A percentile compares a stretch with the other conserved stretches of the same genome.
phyloP scores from a whole-genome alignment of 1,284 basidiomycete species.

The Xanthoconium separans region DNA sequence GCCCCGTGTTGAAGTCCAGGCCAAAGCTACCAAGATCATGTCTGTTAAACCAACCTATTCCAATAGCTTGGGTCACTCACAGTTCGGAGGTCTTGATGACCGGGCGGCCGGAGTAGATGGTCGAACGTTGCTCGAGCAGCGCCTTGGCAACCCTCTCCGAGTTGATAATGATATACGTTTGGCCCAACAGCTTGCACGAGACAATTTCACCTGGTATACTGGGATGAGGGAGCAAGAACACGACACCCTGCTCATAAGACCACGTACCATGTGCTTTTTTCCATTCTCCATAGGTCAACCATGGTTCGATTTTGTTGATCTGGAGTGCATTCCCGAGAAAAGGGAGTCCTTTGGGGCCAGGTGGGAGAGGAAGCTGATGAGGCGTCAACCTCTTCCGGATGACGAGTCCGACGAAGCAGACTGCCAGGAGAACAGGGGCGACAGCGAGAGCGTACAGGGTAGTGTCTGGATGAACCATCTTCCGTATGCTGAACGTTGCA shows the following conservation, averaged over 20 bases:
- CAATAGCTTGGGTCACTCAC: conserved; percentile 5
- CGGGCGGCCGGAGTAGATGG: conserved; percentile 21
- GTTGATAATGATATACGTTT: conserved; percentile 23
- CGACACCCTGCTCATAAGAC: neutral
- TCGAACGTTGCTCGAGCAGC: conserved; percentile 26
- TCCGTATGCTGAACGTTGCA: neutral
- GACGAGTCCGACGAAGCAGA: conserved; percentile 4
- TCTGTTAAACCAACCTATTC: neutral
- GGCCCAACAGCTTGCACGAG: conserved; percentile 19
- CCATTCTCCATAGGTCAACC: conserved; percentile 32
- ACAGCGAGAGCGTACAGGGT: neutral
- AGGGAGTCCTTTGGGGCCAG: conserved; percentile 30
- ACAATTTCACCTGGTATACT: conserved; percentile 21
- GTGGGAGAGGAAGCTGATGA: conserved; percentile 26
- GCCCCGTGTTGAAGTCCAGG: conserved; percentile 22
- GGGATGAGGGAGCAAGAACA: neutral
- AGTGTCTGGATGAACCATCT: conserved; percentile 8
- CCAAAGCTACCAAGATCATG: conserved; percentile 15
- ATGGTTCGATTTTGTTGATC: conserved; percentile 27
- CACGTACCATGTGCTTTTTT: conserved; percentile 24
- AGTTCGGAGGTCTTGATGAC: conserved; percentile 5
- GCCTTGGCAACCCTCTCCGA: conserved; percentile 20
- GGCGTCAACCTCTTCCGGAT: conserved; percentile 8
- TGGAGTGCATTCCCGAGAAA: conserved; percentile 27
- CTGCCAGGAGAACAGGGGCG: neutral